Base-by-base conservation (phyloP, 495 filamentous ascomycete genomes). In the Podospora conica region DNA sequence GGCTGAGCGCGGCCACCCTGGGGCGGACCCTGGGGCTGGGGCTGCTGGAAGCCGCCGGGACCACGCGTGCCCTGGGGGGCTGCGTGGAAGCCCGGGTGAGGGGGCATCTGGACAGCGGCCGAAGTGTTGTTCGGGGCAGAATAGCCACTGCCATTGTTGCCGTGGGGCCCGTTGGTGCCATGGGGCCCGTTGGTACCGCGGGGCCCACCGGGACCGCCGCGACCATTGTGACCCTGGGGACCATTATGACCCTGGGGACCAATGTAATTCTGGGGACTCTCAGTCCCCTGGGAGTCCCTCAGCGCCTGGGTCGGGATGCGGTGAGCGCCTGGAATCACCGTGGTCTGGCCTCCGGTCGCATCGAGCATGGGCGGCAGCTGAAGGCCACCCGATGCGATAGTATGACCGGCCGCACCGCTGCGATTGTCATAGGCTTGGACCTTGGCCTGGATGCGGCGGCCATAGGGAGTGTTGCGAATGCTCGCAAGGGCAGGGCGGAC, bases 371-470 rank as follows among this genome's bases (percentile, higher is more conserved):
- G 75, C 3, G 67, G 68, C 61, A 78, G 76, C 21, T 73, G 75
- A 31, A 67, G 75, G 10, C 54, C 18, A 66, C 59, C 55, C 72
- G 24, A 63, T 61, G 57, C 66, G 25, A 18, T 18, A 5, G 40
- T 48, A 7, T 48, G 40, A 18, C 15, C n/a, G 6, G 40, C 6
- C 15, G 40, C 6, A 7, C 40, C 69, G 27, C 61, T 69, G 11
- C 79, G 80, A n/a, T 60, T 60, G 53, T 83, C 81, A 48, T 77
- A 74, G 15, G 80, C 71, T 57, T 79, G 79, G 53, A 98, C 90
- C 81, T 97, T 98, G 65, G 87, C 87, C 68, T 89, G 87, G 68
- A 97, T 95, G 60, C 95, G 91, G 65, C 94, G 93, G 27, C 95
- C 95, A 73, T 97, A 93, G 8, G 95, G 95, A 28, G 92, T 96